Conservation (phyloP, 1,284 basidiomycete species). For the Cryptococcus sp. region DNA sequence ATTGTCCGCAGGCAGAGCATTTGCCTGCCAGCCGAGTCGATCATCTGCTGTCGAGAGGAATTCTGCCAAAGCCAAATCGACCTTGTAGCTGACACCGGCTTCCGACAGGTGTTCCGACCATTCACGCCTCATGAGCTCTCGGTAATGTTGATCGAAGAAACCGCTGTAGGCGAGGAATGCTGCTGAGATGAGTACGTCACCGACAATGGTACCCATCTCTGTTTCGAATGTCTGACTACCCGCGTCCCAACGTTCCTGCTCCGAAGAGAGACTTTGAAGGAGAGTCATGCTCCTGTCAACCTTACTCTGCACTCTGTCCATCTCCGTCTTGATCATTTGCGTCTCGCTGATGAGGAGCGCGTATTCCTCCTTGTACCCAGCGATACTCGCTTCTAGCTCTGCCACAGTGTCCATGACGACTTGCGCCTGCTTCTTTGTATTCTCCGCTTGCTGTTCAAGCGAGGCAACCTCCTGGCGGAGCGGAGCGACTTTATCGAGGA, state of each 20-base stretch:
- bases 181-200: slow-evolving; percentile 92
- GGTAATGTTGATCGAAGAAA: slow-evolving; percentile 98
- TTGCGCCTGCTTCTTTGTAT: slow-evolving; percentile 86
- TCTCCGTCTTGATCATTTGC: slow-evolving; percentile 95
- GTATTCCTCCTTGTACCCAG: slow-evolving; percentile 95
- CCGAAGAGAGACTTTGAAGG: slow-evolving; percentile 90
- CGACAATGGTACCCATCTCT: slow-evolving; percentile 98
- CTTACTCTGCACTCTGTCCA: slow-evolving; percentile 96
- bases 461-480: slow-evolving; percentile 93
- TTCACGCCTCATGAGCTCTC: slow-evolving; percentile 94
- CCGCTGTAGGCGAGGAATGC: slow-evolving; percentile 97
- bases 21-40: slow-evolving; percentile 92
- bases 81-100: slow-evolving; percentile 90
- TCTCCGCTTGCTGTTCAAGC: slow-evolving; percentile 86
- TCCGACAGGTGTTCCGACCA: slow-evolving; percentile 88
- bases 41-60: slow-evolving; percentile 98
- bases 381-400: slow-evolving; percentile 91
- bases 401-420: slow-evolving; percentile 90
- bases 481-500: slow-evolving; percentile 96
- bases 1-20: slow-evolving; percentile 90
- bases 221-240: slow-evolving; percentile 95
- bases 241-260: slow-evolving; percentile 90
- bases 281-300: slow-evolving; percentile 97
- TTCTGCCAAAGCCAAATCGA: slow-evolving; percentile 88
- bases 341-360: slow-evolving; percentile 95